These are phyloP conservation scores for Crithidia bombi DNA, from an alignment of 208 protist species.

Conservation along the genomic window DNA sequence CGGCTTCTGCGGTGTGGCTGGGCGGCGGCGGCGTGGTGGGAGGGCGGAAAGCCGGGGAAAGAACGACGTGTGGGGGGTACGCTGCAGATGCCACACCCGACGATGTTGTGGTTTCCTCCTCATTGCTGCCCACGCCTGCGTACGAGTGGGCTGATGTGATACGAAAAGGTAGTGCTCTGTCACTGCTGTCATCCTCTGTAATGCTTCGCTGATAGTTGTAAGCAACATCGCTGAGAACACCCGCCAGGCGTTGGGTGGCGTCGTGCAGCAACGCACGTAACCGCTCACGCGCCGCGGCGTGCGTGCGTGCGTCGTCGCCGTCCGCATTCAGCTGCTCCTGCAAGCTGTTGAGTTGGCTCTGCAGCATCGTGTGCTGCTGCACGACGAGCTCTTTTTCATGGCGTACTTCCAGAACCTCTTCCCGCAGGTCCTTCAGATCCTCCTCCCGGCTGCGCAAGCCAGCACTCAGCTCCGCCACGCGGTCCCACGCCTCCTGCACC, in stretches of 20 bases:
- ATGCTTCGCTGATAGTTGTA: slow-evolving; percentile 31
- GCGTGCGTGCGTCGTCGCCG: neutral
- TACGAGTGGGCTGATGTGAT: neutral
- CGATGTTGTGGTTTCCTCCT: no score
- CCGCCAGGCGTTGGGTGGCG: slow-evolving; percentile 19
- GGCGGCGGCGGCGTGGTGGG: neutral
- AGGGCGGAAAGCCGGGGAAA: slow-evolving; percentile 9
- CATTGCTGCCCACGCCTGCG: neutral
- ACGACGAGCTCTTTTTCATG: slow-evolving; percentile 13
- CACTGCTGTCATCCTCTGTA: neutral
- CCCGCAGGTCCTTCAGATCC: slow-evolving; percentile 31
- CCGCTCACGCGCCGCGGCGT: slow-evolving; percentile 3
- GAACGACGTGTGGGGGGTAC: slow-evolving; percentile 21
- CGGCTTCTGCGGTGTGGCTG: neutral
- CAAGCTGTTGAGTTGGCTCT: slow-evolving; percentile 15
- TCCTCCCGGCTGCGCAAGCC: slow-evolving; percentile 31
- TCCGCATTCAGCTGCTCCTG: slow-evolving; percentile 7
- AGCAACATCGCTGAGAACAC: slow-evolving; percentile 21
- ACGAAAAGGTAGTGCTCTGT: neutral
- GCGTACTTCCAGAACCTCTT: slow-evolving; percentile 13
- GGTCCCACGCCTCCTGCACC: slow-evolving; percentile 66
- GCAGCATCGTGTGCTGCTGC: slow-evolving; percentile 29
- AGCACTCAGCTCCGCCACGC: slow-evolving; percentile 43
- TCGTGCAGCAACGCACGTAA: slow-evolving; percentile 13
- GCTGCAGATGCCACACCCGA: no score